Percentiles rank a stretch among this genome's conserved stretches.
Conservation (phyloP, 495 filamentous ascomycete species). For the Haplographium delicatum region DNA sequence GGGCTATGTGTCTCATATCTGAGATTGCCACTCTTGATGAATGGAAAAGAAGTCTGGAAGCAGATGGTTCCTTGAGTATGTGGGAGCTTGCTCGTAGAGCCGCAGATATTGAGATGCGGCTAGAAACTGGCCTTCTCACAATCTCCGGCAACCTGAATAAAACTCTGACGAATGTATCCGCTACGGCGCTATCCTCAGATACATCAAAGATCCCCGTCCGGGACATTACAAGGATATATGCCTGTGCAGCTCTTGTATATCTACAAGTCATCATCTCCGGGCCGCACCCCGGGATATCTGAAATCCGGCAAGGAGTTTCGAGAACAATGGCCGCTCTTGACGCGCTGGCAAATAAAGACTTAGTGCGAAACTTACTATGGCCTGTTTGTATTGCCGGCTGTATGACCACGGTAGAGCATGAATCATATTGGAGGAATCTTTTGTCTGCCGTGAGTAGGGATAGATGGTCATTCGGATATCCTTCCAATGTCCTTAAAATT, state of each 20-base stretch:
- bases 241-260: not conserved
- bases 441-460: not conserved
- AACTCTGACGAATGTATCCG: not conserved
- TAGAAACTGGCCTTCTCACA: not conserved
- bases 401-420: not conserved
- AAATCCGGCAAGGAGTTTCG: not conserved
- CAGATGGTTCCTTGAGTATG: not conserved
- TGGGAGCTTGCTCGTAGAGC: not conserved
- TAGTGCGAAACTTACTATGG: not conserved
- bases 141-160: not conserved
- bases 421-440: not conserved
- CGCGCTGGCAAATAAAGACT: not conserved
- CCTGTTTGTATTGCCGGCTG: not conserved
- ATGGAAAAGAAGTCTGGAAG: not conserved
- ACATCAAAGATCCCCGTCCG: not conserved
- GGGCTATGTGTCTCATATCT: not conserved
- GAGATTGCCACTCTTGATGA: not conserved
- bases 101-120: not conserved
- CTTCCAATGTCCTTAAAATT: not conserved
- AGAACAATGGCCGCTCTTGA: not conserved
- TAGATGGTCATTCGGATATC: not conserved
- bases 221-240: not conserved
- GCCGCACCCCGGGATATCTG: not conserved
- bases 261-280: not conserved
- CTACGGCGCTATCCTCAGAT: not conserved